Conservation (phyloP, 2,329 filamentous ascomycete genomes). For the Aspergillus caelatus region DNA sequence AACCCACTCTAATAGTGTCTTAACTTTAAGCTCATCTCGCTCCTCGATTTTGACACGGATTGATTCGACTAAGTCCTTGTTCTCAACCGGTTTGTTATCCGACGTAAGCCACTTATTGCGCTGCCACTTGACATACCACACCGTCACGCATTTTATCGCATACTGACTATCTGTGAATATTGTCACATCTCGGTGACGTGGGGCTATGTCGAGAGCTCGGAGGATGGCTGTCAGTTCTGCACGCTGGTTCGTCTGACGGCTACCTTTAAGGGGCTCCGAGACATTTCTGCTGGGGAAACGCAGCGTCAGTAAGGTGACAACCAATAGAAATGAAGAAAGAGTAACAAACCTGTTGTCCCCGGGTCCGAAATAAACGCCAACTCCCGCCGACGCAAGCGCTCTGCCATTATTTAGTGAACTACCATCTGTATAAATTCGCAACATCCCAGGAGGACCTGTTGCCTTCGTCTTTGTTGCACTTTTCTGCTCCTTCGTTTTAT, state of each 20-base stretch:
- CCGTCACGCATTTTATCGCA: constrained; percentile 82
- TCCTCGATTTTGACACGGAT: constrained; percentile 73
- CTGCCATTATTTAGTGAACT: constrained; percentile 63
- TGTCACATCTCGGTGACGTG: constrained; percentile 67
- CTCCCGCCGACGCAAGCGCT: constrained; percentile 58
- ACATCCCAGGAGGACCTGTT: constrained; percentile 51
- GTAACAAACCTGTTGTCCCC: constrained; percentile 55
- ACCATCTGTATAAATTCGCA: constrained; percentile 67
- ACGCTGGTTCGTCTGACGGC: constrained; percentile 87
- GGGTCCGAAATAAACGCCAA: constrained; percentile 68
- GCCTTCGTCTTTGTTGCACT: constrained; percentile 48
- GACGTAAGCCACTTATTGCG: constrained; percentile 77
- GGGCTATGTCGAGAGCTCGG: constrained; percentile 76
- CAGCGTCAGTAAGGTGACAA: constrained; percentile 27
- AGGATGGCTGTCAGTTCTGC: constrained; percentile 91
- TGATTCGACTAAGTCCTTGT: constrained; percentile 78
- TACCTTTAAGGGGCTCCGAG: constrained; percentile 73
- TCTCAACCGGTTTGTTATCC: constrained; percentile 73
- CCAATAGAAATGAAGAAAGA: constrained; percentile 4
- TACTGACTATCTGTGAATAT: constrained; percentile 92
- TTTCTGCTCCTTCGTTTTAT: constrained; percentile 57
- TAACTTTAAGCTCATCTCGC: constrained; percentile 60
- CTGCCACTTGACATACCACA: constrained; percentile 80
- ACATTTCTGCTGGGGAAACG: constrained; percentile 59
- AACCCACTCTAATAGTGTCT: constrained; percentile 81